These are phyloP conservation scores for Telfairia occidentalis DNA, from an alignment of 331 rosid genomes.

Conservation along the genomic window DNA sequence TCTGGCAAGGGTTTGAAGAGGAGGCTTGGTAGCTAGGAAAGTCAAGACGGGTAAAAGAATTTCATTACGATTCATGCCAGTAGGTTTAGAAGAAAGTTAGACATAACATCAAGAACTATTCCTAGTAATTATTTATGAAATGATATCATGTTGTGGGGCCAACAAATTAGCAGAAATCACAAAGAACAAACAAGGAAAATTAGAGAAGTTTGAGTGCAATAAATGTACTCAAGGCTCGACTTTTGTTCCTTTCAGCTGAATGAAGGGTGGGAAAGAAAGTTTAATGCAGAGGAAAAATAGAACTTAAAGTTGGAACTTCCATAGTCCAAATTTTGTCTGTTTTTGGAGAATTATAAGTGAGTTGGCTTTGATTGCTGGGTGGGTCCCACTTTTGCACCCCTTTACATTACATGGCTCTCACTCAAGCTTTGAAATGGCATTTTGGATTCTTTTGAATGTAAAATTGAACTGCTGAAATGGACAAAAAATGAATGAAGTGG, in stretches of 20 bases:
- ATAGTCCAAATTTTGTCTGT: neutral
- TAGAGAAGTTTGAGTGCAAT: neutral
- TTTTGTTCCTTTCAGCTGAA: neutral
- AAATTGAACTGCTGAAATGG: neutral
- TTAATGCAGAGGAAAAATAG: neutral
- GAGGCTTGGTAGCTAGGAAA: too few species aligned
- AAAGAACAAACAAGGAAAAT: neutral
- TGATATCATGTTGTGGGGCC: neutral
- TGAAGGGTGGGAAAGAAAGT: neutral
- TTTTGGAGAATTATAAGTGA: neutral
- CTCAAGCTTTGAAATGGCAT: neutral
- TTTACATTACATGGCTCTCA: neutral
- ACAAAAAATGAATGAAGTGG: constrained; percentile 1
- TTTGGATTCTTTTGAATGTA: neutral
- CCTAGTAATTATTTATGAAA: neutral
- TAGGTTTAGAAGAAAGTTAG: neutral
- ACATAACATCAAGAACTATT: neutral
- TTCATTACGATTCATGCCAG: neutral
- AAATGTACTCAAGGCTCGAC: too few species aligned
- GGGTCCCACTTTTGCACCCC: neutral
- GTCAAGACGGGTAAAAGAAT: too few species aligned
- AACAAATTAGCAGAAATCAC: neutral
- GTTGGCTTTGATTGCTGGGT: neutral
- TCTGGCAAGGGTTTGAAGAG: neutral
- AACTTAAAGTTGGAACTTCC: neutral